Base-by-base conservation (phyloP, 2,329 filamentous ascomycete species). In the Chrysosphaeria jannelii region DNA sequence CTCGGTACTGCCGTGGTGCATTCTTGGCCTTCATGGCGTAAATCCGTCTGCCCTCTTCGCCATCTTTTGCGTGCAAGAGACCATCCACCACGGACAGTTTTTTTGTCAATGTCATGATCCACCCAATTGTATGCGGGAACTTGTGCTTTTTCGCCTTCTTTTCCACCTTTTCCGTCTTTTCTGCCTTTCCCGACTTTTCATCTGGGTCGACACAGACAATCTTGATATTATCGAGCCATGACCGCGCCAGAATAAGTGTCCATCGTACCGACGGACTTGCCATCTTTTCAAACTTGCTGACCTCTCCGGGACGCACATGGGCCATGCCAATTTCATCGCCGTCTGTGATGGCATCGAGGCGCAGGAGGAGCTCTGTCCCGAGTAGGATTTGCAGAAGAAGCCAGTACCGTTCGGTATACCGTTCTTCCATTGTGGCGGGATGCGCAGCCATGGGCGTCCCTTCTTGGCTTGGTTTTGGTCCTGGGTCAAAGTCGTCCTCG, bases 221-320 rank as follows among this genome's bases (percentile, higher is more conserved):
- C 6, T 53, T 50, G 14, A 70, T 63, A 28, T 70, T 69, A 30
- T 68, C 58, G n/a, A 70, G 48, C 63, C 64, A 70, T 20, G 52
- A 50, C 13, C 61, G 49, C 10, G 64, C 64, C 15, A 70, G 46
- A 19, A 67, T 45, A 19, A 70, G 41, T 4, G 64, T 67, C 64
- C 64, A 70, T 34, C 57, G 63, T 11, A 69, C 59, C n/a, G 57
- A 54, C 8, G 45, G 37, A 13, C 54, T 66, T 13, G 61, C 59
- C 20, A 57, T 53, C 31, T 57, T 55, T 33, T 68, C 61, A 28
- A 69, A 67, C 21, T 50, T 50, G 22, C 56, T 49, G 3, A 66
- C 47, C 28, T 66, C 57, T 14, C 53, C 47, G n/a, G 53, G 48
- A 28, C 48, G 51, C 25, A 61, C 48, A 21, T 43, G 45, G 23